These are phyloP conservation scores for Bipolaris sorokiniana DNA, from an alignment of 2,329 filamentous ascomycete genomes.

Conservation along the genomic window DNA sequence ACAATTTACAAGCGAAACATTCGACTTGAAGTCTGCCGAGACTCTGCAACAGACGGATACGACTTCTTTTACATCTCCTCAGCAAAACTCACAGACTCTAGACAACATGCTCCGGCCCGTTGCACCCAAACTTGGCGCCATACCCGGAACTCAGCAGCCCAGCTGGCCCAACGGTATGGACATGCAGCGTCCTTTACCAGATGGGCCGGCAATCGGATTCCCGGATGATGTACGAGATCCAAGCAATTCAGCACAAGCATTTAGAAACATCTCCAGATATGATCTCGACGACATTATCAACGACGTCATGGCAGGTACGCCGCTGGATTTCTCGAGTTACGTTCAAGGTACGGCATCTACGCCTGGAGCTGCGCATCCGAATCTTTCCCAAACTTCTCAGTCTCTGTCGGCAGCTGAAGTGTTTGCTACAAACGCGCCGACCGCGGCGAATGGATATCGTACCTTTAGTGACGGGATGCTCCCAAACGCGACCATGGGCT, in stretches of 20 bases:
- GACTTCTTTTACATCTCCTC: slow-evolving; percentile 17
- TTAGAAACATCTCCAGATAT: slow-evolving; percentile 29
- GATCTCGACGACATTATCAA: slow-evolving; percentile 38
- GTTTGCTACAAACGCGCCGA: slow-evolving; percentile 6
- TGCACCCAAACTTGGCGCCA: slow-evolving; percentile 38
- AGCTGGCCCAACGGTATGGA: slow-evolving; percentile 26
- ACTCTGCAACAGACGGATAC: slow-evolving; percentile 18
- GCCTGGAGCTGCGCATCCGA: not conserved
- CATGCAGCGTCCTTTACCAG: slow-evolving; percentile 7
- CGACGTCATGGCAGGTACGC: slow-evolving; percentile 36
- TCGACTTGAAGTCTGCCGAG: slow-evolving; percentile 1
- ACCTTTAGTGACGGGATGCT: slow-evolving; percentile 23
- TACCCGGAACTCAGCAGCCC: slow-evolving; percentile 20
- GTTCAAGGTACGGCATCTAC: not conserved
- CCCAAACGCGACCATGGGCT: slow-evolving; percentile 31
- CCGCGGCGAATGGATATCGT: slow-evolving; percentile 20
- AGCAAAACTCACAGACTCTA: slow-evolving; percentile 31
- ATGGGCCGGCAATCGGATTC: not conserved
- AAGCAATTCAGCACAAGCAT: slow-evolving; percentile 19
- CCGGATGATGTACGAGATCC: not conserved
- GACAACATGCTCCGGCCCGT: slow-evolving; percentile 40
- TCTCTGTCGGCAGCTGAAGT: not conserved
- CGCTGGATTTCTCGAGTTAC: slow-evolving; percentile 8
- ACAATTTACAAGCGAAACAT: slow-evolving; percentile 23
- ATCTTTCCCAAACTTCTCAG: not conserved